Evolutionary conservation across 2,329 filamentous ascomycete species (phyloP), one percentile per base, ranked within the genome.

Genomic region (Alternaria sp.): DNA sequence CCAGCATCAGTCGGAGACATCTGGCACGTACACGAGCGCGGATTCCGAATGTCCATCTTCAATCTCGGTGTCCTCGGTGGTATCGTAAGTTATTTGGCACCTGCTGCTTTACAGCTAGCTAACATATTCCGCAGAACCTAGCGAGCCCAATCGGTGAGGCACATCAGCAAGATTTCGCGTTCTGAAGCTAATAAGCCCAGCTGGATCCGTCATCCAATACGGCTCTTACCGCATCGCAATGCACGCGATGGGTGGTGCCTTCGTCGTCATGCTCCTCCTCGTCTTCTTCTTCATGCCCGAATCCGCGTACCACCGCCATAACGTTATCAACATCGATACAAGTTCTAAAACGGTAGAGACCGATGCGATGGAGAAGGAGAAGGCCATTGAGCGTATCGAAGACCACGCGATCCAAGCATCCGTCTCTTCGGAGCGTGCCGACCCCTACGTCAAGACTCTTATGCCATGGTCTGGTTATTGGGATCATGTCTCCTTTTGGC

Each of bases 281-380:
- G 60, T 70, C 28, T 48, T 69, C n/a, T 66, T 72, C 38, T 70
- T 68, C 38, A 72, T 72, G 69, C 69, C 69, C 11, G 69, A 72
- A 47, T 61, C 66, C 12, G 66, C 66, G 4, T 72, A 58, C 30
- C 30, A 46, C 20, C 63, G 68, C 38, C 39, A 32, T 4, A 49
- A 58, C 11, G 58, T 39, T 1, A 24, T 70, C 34, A 68, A 70
- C 46, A 70, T 72, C 28, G 69, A 70, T 34, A 69, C 66, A 4
- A 63, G 61, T 30, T 52, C 36, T 24, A 58, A 64, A 3, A 62
- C 28, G 2, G 36, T 70, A 2, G 58, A 67, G 8, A 48, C 48
- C 3, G 59, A 53, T 4, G 30, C 56, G 11, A 42, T 46, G 5
- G 60, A 67, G 18, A 66, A 65, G 18, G 59, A 69, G 11, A 56